Percentiles rank a stretch among this genome's conserved stretches.
Evolutionary conservation across 1,284 basidiomycete genomes (phyloP).

Genomic region (Anthracocystis setariae): DNA sequence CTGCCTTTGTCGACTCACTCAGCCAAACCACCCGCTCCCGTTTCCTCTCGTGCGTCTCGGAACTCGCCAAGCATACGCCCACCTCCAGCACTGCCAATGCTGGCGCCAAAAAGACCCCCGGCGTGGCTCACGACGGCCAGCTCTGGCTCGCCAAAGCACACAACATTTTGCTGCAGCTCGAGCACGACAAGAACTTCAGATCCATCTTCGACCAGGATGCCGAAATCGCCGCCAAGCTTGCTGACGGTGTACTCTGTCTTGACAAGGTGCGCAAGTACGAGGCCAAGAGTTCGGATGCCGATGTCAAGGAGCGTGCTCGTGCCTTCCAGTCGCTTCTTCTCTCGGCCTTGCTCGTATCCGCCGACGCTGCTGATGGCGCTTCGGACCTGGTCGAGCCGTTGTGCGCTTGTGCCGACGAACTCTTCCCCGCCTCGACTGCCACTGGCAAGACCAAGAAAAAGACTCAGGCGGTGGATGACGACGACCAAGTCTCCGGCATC

Average conservation of each 20-base stretch:
- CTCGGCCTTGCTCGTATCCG: constrained; percentile 52
- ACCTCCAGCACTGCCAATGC: constrained; percentile 16
- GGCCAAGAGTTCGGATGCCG: constrained; percentile 24
- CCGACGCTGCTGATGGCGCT: constrained; percentile 71
- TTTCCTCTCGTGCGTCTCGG: constrained; percentile 79
- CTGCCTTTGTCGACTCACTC: constrained; percentile 78
- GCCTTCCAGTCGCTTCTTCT: constrained; percentile 56
- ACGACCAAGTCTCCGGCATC: constrained; percentile 74
- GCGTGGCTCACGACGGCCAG: constrained; percentile 77
- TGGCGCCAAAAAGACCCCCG: constrained; percentile 72
- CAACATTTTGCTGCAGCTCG: constrained; percentile 73
- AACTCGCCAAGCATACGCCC: constrained; percentile 75
- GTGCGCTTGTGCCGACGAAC: constrained; percentile 59
- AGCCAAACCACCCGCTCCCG: constrained; percentile 76
- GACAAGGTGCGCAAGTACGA: constrained; percentile 50
- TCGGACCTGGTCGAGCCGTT: constrained; percentile 58
- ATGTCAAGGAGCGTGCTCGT: constrained; percentile 29
- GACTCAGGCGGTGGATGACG: constrained; percentile 68
- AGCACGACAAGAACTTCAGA: constrained; percentile 78
- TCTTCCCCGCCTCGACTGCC: constrained; percentile 34
- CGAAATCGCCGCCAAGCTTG: constrained; percentile 43
- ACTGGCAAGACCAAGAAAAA: constrained; percentile 55
- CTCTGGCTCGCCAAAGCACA: constrained; percentile 83
- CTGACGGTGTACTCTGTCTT: constrained; percentile 34
- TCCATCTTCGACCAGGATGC: constrained; percentile 46